A percentile compares a stretch with the other conserved stretches of the same genome.
phyloP scores from a whole-genome alignment of 1,284 basidiomycete genomes.

The Athelia sp. region DNA sequence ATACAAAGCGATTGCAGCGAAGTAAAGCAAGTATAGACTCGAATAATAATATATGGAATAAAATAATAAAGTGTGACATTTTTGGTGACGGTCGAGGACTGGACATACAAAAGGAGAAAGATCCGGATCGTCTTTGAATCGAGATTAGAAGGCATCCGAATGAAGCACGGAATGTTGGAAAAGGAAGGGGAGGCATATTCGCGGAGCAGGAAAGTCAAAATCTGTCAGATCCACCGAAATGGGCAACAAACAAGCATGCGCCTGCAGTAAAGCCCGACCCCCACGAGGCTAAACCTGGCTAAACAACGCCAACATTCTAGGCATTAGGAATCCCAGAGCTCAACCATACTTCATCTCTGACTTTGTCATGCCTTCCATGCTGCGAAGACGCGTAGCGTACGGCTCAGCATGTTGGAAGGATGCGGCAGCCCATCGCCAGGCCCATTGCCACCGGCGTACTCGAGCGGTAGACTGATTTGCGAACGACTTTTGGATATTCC shows the following conservation, averaged over 20 bases:
- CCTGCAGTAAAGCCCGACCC: too few species aligned
- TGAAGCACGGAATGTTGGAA: not conserved
- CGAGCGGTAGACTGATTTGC: not conserved
- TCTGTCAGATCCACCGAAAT: not conserved
- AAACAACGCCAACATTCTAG: too few species aligned
- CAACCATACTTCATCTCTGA: not conserved
- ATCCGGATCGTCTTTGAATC: too few species aligned
- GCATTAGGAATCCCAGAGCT: too few species aligned
- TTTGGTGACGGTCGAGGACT: not conserved
- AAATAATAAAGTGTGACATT: too few species aligned
- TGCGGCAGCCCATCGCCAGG: constrained; percentile 9
- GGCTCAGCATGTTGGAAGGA: constrained; percentile 36
- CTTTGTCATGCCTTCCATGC: constrained; percentile 43
- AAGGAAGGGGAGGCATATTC: not conserved
- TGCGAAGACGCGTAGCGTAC: constrained; percentile 50
- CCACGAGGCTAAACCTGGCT: too few species aligned
- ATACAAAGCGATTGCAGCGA: too few species aligned
- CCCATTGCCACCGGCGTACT: constrained; percentile 3
- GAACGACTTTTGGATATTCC: not conserved
- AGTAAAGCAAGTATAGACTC: too few species aligned
- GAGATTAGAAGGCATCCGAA: too few species aligned
- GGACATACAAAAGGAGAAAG: not conserved
- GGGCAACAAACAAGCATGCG: too few species aligned
- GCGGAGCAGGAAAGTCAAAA: not conserved
- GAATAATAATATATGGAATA: too few species aligned